Conservation (phyloP, 1,139 yeast species). For the Groenewaldozyma auringiensis region DNA sequence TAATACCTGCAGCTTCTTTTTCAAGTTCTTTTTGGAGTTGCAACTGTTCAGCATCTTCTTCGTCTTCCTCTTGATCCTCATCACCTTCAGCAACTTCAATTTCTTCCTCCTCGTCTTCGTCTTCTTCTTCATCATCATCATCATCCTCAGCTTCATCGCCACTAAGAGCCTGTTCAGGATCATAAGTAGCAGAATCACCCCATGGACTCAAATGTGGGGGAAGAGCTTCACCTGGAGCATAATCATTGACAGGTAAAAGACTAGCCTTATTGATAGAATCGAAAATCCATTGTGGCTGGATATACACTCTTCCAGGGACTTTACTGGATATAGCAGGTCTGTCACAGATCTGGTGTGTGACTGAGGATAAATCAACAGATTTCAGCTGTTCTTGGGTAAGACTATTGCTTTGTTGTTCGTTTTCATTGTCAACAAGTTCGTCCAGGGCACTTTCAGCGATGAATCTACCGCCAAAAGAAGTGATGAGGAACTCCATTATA, state of each 20-base stretch:
- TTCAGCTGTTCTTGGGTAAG: slow-evolving; percentile 28
- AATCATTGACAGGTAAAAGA: slow-evolving; percentile 66
- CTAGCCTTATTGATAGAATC: slow-evolving; percentile 78
- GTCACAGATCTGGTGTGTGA: slow-evolving; percentile 92
- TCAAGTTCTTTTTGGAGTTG: slow-evolving; percentile 79
- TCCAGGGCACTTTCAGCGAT: slow-evolving; percentile 85
- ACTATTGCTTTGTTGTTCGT: slow-evolving; percentile 24
- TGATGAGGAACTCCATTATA: slow-evolving; percentile 76
- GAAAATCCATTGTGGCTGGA: slow-evolving; percentile 98
- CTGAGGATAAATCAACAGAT: slow-evolving; percentile 49
- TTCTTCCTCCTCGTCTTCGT: slow-evolving; percentile 38
- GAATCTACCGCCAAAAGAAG: slow-evolving; percentile 81
- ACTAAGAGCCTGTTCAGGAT: slow-evolving; percentile 55
- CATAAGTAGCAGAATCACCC: slow-evolving; percentile 91
- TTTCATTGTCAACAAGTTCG: slow-evolving; percentile 43
- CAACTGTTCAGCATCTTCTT: slow-evolving; percentile 31
- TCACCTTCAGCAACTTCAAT: slow-evolving; percentile 43
- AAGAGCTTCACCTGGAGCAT: slow-evolving; percentile 89
- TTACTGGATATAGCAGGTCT: slow-evolving; percentile 73
- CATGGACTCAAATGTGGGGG: slow-evolving; percentile 99
- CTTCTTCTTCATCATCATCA: slow-evolving; percentile 44
- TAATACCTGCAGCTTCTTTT: slow-evolving; percentile 81
- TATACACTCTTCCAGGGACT: slow-evolving; percentile 85
- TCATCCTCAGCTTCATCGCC: slow-evolving; percentile 35
- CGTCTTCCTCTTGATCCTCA: slow-evolving; percentile 35